Conservation (phyloP, 495 filamentous ascomycete genomes). For the Xylaria flabelliformis region DNA sequence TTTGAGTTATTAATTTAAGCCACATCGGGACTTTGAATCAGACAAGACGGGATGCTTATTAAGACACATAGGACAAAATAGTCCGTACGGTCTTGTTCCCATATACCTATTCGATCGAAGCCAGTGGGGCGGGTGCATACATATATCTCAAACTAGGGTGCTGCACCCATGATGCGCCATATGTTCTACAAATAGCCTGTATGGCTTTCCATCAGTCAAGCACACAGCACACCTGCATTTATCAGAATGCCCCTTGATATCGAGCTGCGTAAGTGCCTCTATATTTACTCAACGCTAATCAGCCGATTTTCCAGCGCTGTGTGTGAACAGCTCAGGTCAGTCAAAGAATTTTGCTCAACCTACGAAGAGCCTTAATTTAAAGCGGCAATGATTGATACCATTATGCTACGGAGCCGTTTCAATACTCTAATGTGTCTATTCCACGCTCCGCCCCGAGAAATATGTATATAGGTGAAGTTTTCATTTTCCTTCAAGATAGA, state of each 20-base stretch:
- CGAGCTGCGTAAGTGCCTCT: background rate
- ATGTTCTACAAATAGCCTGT: conserved; percentile 4
- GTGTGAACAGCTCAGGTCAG: too few species aligned
- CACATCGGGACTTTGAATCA: background rate
- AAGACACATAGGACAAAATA: background rate
- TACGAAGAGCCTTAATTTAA: conserved; percentile 3
- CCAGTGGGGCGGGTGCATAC: too few species aligned
- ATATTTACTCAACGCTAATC: background rate
- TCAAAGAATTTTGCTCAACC: background rate
- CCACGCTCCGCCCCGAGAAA: background rate
- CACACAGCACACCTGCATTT: background rate
- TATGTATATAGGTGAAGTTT: background rate
- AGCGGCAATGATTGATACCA: background rate
- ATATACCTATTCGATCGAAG: background rate
- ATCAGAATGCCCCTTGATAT: background rate
- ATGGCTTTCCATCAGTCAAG: background rate
- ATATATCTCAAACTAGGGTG: background rate
- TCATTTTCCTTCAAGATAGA: background rate
- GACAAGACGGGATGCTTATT: background rate
- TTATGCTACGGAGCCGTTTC: background rate
- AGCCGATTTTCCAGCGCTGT: too few species aligned
- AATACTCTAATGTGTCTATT: background rate
- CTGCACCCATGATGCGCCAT: background rate
- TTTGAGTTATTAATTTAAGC: background rate
- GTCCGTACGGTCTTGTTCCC: background rate